phyloP scores from a whole-genome alignment of 2,329 filamentous ascomycete genomes.

The Epichloe uncinata region DNA sequence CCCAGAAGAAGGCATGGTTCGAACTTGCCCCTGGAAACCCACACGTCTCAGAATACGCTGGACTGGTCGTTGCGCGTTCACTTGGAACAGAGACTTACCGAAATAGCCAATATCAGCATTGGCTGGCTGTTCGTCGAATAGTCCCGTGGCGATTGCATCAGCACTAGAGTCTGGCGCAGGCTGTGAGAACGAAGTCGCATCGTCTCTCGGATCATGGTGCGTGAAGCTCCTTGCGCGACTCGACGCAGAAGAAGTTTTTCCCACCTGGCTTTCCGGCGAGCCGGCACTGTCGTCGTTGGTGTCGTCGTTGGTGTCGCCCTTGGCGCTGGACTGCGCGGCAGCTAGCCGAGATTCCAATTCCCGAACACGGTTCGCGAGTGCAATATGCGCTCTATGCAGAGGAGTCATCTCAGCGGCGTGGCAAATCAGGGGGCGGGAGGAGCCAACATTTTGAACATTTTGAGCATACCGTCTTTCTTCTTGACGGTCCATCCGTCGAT shows the following conservation, averaged over 20 bases:
- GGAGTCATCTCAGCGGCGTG: not conserved
- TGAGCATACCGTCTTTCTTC: conserved; percentile 10
- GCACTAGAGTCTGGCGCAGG: conserved; percentile 12
- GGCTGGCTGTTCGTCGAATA: conserved; percentile 15
- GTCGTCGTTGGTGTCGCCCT: not conserved
- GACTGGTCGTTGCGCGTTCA: not conserved
- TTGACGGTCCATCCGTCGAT: conserved; percentile 13
- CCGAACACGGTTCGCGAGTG: conserved; percentile 1
- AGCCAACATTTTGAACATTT: not conserved
- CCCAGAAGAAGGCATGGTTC: conserved; percentile 18
- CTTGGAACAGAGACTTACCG: conserved; percentile 7
- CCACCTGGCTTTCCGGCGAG: not conserved
- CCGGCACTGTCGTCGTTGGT: not conserved
- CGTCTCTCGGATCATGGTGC: not conserved
- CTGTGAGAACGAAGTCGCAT: not conserved
- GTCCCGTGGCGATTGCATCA: conserved; percentile 15
- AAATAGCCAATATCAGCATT: conserved; percentile 15
- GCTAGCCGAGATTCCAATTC: conserved; percentile 1
- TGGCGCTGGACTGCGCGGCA: not conserved
- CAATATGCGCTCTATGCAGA: not conserved
- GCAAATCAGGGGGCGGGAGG: no score
- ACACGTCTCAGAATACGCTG: not conserved
- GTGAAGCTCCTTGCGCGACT: not conserved
- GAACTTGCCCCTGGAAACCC: conserved; percentile 14
- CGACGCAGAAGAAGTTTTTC: not conserved